phyloP scores from a whole-genome alignment of 345 rosid genomes.

The Capsella bursapastoris region DNA sequence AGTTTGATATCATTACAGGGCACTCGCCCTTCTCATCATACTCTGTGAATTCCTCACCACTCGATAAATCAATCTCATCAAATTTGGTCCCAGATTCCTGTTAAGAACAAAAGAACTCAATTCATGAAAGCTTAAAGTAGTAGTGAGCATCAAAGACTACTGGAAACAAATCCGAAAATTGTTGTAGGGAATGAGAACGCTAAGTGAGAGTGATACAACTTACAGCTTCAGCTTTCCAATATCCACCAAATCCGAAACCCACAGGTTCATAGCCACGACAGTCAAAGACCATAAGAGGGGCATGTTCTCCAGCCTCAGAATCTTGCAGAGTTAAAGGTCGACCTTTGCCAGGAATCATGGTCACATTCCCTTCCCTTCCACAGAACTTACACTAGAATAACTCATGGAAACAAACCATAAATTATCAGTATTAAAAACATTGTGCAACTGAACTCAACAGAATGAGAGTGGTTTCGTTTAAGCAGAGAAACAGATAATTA shows the following conservation, averaged over 20 bases:
- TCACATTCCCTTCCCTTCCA: conserved; percentile 76
- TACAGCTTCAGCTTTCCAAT: conserved; percentile 87
- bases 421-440: background rate
- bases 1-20: conserved; percentile 86
- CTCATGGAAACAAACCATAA: conserved; percentile 21
- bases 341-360: conserved; percentile 76
- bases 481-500: background rate
- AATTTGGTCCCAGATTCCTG: conserved; percentile 69
- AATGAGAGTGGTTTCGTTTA: background rate
- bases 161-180: conserved; percentile 4
- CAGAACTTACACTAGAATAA: conserved; percentile 81
- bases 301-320: conserved; percentile 64
- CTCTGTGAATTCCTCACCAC: conserved; percentile 68
- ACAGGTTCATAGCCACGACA: conserved; percentile 86
- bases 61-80: conserved; percentile 71
- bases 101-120: conserved; percentile 2
- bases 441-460: background rate
- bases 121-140: conserved; percentile 2
- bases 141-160: conserved; percentile 13
- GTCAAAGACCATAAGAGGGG: conserved; percentile 83
- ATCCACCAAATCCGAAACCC: conserved; percentile 63
- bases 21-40: conserved; percentile 89
- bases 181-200: conserved; percentile 2
- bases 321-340: conserved; percentile 61
- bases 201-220: conserved; percentile 44